Evolutionary conservation across 345 rosid species (phyloP).

Genomic region (Pugionium cornutum): DNA sequence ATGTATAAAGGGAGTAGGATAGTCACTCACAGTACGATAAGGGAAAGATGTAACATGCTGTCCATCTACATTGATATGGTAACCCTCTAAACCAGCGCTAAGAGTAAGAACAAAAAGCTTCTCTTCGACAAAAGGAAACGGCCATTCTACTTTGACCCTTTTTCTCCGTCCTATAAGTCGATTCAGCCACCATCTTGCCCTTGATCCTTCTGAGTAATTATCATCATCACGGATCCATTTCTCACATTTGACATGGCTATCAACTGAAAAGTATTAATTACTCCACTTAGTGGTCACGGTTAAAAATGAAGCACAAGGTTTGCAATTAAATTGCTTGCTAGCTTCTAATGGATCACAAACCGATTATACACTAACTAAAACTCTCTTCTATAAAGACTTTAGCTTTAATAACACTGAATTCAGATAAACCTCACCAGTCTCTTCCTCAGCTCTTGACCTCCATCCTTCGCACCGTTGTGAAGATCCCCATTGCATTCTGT

Average conservation of each 20-base stretch:
- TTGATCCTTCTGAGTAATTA: constrained; percentile 58
- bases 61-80: constrained; percentile 83
- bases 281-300: not conserved
- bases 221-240: constrained; percentile 91
- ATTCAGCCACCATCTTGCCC: constrained; percentile 88
- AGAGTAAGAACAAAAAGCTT: constrained; percentile 86
- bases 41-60: constrained; percentile 91
- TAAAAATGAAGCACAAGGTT: not conserved
- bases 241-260: constrained; percentile 85
- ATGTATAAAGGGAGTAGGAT: not conserved
- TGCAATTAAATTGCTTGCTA: constrained; percentile 3
- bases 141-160: constrained; percentile 78
- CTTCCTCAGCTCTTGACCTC: constrained; percentile 75
- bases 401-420: not conserved
- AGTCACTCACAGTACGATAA: constrained; percentile 80
- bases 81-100: constrained; percentile 93
- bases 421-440: constrained; percentile 58
- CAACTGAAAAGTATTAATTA: constrained; percentile 61
- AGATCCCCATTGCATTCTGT: constrained; percentile 92
- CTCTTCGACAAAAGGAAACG: constrained; percentile 79
- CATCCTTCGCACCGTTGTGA: constrained; percentile 85
- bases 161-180: constrained; percentile 69
- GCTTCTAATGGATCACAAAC: constrained; percentile 7
- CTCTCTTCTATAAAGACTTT: constrained; percentile 3
- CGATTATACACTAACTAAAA: not conserved